Base-by-base conservation (phyloP, 139 green algal species). In the Closterium sp. region DNA sequence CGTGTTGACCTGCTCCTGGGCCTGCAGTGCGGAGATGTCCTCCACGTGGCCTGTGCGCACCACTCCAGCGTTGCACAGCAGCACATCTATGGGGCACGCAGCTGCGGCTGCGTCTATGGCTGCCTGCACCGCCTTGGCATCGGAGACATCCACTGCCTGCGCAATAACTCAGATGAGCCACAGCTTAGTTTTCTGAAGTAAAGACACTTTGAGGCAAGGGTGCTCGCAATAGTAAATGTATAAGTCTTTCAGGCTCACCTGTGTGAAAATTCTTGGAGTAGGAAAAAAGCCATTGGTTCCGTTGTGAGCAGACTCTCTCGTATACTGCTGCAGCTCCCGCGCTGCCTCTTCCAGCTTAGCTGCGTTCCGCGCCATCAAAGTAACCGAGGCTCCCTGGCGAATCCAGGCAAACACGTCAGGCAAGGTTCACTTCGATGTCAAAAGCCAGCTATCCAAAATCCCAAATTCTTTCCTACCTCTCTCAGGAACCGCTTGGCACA, bases 11-110 rank as follows among this genome's bases (percentile, higher is more conserved):
- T 88, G 85, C 85, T 88, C 85, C 85, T 88, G 29, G 22, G 30
- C 85, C 85, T 88, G 29, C 30, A 29, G 85, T 22, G 30, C 21
- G 29, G 85, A 38, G 10, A 88, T 31, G 30, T 88, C 85, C 30
- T 88, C 85, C 85, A 88, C 29, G 22, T 88, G 85, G 30, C 85
- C 89, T 91, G 42, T 31, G 50, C 42, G 42, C 30, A 87, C 88
- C 28, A 87, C 50, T 88, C 88, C 88, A 31, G 88, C 88, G n/a
- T 91, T 91, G 88, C 88, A 91, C 28, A 91, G 28, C 30, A 91
- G 88, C 29, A 91, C 88, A 86, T 91, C 88, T 32, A 91, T 31
- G 42, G 88, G 88, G 42, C 88, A 24, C 85, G 29, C 29, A 32
- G 29, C 19, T 27, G 30, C 29, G 31, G 30, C 30, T 31, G 29